phyloP scores from a whole-genome alignment of 2,329 filamentous ascomycete genomes.

The Monilinia vaccinii-corymbosi region DNA sequence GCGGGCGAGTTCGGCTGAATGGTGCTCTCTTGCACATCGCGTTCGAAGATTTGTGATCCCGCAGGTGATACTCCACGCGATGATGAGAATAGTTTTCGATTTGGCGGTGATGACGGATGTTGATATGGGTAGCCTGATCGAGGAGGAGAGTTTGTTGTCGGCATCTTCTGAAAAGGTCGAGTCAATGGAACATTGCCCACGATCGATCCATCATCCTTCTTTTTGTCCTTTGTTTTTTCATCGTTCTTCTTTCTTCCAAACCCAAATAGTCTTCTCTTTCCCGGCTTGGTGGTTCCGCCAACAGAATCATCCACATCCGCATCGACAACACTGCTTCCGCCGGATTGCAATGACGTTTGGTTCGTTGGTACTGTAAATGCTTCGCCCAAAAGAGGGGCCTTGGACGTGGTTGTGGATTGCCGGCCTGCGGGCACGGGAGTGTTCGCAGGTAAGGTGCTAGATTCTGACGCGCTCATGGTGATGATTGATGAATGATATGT shows the following conservation, averaged over 20 bases:
- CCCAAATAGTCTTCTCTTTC: slow-evolving; percentile 51
- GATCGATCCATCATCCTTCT: slow-evolving; percentile 25
- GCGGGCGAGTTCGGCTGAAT: slow-evolving; percentile 66
- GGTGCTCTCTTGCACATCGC: slow-evolving; percentile 78
- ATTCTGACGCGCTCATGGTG: slow-evolving; percentile 26
- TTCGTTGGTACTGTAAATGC: slow-evolving; percentile 26
- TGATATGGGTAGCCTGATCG: slow-evolving; percentile 34
- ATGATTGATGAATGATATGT: not conserved
- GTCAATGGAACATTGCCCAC: slow-evolving; percentile 21
- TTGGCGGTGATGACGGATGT: slow-evolving; percentile 51
- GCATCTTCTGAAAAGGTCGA: slow-evolving; percentile 22
- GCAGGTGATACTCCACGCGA: slow-evolving; percentile 74
- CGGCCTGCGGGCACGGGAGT: slow-evolving; percentile 20
- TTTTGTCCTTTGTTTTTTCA: slow-evolving; percentile 36
- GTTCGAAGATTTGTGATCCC: slow-evolving; percentile 78
- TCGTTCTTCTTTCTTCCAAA: slow-evolving; percentile 54
- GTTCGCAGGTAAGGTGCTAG: slow-evolving; percentile 24
- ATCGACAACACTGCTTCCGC: slow-evolving; percentile 23
- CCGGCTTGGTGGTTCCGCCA: slow-evolving; percentile 34
- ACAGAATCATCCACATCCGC: slow-evolving; percentile 20
- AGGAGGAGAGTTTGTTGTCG: slow-evolving; percentile 35
- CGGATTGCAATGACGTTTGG: slow-evolving; percentile 17
- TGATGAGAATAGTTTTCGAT: slow-evolving; percentile 52
- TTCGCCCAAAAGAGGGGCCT: slow-evolving; percentile 29
- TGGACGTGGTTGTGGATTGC: slow-evolving; percentile 18